These are phyloP conservation scores for Penicillium verrucosum DNA, from an alignment of 2,329 filamentous ascomycete species.

Conservation along the genomic window DNA sequence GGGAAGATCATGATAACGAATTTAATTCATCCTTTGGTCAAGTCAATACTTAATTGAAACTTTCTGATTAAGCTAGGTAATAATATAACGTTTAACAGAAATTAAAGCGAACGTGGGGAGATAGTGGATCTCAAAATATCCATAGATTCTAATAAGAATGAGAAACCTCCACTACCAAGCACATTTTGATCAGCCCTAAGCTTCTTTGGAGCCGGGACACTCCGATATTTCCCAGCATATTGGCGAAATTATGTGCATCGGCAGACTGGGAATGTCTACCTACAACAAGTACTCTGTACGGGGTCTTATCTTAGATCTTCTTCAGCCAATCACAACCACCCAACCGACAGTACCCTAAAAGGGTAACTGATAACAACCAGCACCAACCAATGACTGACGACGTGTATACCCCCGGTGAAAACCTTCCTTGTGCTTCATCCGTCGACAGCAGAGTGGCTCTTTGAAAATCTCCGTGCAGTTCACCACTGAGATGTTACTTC, in stretches of 20 bases:
- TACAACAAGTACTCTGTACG: no score
- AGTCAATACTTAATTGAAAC: neutral
- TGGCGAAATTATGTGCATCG: neutral
- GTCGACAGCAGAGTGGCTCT: neutral
- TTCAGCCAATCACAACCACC: constrained; percentile 5
- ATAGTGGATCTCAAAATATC: constrained; percentile 1
- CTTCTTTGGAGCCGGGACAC: neutral
- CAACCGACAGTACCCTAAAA: neutral
- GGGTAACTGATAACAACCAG: constrained; percentile 3
- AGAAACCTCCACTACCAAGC: neutral
- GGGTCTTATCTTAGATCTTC: constrained; percentile 1
- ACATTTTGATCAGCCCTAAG: neutral
- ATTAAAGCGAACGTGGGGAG: neutral
- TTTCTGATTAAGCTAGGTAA: neutral
- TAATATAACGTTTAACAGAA: neutral
- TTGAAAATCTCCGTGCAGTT: neutral
- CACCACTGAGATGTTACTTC: neutral
- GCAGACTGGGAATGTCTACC: no score
- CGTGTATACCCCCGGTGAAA: neutral
- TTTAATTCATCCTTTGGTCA: no score
- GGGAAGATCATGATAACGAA: neutral
- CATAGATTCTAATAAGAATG: neutral
- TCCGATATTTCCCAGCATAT: neutral
- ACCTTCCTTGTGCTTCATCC: neutral
- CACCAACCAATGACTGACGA: neutral